Base-by-base conservation (phyloP, 805 yeast genomes). In the Kodamaea leandrae region DNA sequence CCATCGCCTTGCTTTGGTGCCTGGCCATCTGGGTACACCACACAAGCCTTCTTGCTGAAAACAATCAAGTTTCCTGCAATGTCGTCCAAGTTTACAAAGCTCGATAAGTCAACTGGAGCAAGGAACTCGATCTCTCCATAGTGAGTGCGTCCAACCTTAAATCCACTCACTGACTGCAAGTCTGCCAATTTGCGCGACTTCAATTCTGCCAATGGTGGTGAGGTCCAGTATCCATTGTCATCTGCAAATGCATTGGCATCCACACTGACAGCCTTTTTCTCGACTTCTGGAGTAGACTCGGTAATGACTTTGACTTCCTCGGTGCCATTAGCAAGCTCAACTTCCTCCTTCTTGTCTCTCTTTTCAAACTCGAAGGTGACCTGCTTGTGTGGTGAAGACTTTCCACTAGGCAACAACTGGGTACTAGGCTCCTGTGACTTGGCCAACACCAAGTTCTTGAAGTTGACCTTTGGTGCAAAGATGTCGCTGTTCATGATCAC, bases 151-250 rank as follows among this genome's bases (percentile, higher is more conserved):
- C 98, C 99, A 45, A 93, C 78, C 12, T 75, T 75, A 57, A 90
- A 80, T 39, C 80, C 71, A 13, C 71, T 52, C 17, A 93, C 83
- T 4, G 74, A 54, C 41, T 83, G 78, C 37, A 88, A 72, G 46
- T 87, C 83, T 7, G 78, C 63, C 27, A 86, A 68, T 0, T 87
- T 60, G 73, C 77, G 71, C 13, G 70, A 62, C 41, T 76, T 72
- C 39, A 93, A 66, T 36, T 80, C 80, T 4, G 80, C 76, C 27
- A 83, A 55, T 2, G 88, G 70, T 13, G 99, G 99, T 4, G 86
- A 77, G 40, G 82, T 83, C 86, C 93, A 93, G 64, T 90, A 93
- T 4, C 90, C 96, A 36, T 84, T 77, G 10, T 80, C 81, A 38
- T 83, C 78, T 20, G 71, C 70, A 32, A 75, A 28, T 4, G 28